phyloP scores from a whole-genome alignment of 2,329 filamentous ascomycete species.

The Aspergillus pseudoviridinutans region DNA sequence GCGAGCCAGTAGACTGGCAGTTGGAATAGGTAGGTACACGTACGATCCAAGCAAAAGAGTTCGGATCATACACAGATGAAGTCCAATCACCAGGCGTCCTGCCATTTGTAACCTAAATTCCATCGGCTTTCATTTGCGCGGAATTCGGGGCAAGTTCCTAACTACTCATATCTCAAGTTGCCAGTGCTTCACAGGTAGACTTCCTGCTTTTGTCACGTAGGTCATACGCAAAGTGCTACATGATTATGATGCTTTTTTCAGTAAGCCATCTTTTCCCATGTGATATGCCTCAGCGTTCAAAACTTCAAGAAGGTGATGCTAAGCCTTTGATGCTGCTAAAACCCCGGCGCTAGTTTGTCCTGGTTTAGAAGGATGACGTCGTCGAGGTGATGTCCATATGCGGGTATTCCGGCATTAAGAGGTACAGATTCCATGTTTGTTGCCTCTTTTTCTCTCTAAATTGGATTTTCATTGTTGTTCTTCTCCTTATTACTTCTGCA shows the following conservation, averaged over 20 bases:
- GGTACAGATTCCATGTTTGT: background rate
- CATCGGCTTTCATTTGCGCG: background rate
- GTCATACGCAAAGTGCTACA: background rate
- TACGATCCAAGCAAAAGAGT: background rate
- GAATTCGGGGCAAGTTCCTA: background rate
- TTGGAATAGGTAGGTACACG: background rate
- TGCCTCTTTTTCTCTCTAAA: background rate
- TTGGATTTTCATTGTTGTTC: background rate
- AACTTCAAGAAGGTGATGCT: background rate
- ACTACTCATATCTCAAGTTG: background rate
- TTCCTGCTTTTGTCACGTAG: background rate
- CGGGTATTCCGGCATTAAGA: slow-evolving; percentile 5
- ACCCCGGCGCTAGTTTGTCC: background rate
- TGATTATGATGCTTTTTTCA: background rate
- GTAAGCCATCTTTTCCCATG: background rate
- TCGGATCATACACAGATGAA: background rate
- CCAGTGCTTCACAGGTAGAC: background rate
- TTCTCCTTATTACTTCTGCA: background rate
- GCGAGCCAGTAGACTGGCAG: background rate
- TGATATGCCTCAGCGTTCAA: background rate
- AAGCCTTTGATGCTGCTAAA: background rate
- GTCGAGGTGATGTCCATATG: background rate
- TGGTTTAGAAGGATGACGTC: background rate
- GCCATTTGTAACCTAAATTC: background rate
- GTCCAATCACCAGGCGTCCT: background rate